These are phyloP conservation scores for Vicia villosa DNA, from an alignment of 306 rosid species.

Conservation along the genomic window DNA sequence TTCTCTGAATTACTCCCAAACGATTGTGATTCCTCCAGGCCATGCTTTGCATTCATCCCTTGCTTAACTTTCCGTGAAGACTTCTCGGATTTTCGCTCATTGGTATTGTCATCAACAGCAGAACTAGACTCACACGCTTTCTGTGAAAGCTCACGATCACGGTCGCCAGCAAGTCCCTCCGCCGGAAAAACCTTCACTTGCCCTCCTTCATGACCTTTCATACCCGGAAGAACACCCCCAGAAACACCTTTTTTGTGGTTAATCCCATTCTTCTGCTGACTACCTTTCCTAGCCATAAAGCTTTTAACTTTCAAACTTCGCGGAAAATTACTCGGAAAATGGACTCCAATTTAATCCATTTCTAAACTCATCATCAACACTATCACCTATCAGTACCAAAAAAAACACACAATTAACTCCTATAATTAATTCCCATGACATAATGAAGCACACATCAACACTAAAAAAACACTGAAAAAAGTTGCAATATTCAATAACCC, in stretches of 20 bases:
- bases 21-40: slow-evolving; percentile 42
- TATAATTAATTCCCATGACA: neutral
- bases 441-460: slow-evolving; percentile 9
- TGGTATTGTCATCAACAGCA: slow-evolving; percentile 48
- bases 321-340: slow-evolving; percentile 24
- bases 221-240: slow-evolving; percentile 51
- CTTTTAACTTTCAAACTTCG: slow-evolving; percentile 10
- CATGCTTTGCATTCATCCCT: slow-evolving; percentile 44
- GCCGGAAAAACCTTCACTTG: slow-evolving; percentile 61
- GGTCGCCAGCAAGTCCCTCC: slow-evolving; percentile 56
- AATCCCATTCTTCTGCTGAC: slow-evolving; percentile 80
- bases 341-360: slow-evolving; percentile 38
- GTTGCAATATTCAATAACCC: slow-evolving; percentile 1
- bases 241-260: slow-evolving; percentile 59
- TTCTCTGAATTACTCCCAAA: slow-evolving; percentile 45
- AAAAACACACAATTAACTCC: slow-evolving; percentile 15
- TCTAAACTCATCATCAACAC: slow-evolving; percentile 30
- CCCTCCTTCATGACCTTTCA: slow-evolving; percentile 51
- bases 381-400: slow-evolving; percentile 26
- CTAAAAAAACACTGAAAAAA: neutral
- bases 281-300: slow-evolving; percentile 90
- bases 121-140: slow-evolving; percentile 39
- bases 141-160: slow-evolving; percentile 43
- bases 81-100: slow-evolving; percentile 41
- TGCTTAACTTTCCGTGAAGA: slow-evolving; percentile 60